Evolutionary conservation across 345 rosid species (phyloP), one percentile per base, ranked within the genome.

Genomic region (Excoecaria cochinchinensis): DNA sequence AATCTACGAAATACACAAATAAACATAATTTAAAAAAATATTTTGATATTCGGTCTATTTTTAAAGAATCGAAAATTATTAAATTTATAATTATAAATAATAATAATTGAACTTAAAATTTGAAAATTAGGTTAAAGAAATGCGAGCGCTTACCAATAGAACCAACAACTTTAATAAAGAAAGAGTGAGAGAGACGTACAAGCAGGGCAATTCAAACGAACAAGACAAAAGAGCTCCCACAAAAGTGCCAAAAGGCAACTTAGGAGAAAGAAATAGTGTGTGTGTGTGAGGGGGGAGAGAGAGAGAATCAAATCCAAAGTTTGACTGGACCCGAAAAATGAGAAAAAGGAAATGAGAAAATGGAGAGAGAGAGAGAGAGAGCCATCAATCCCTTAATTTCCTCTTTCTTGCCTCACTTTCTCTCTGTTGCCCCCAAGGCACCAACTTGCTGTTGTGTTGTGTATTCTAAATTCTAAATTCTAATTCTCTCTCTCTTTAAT

Each of bases 271-370:
- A 19, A 40, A 46, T 58, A 42, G 77, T 14, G 9, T 56, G 52
- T 38, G n/a, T 55, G 13, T 31, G 6, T 8, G 19, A 53, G 31
- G 2, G 31, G 2, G 31, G 31, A n/a, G n/a, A n/a, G 5, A 25
- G 15, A 51, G 66, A 70, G 73, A 60, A 73, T 69, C 63, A 79
- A 79, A 77, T 74, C 85, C 78, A 74, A 86, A 76, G 79, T 84
- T 86, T 84, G 89, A 86, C 84, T 60, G 82, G 77, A 65, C 81
- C 83, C 77, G 48, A 63, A 73, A 51, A 52, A 22, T 52, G 21
- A 72, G 68, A 82, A 59, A 59, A 8, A 38, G 4, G 17, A 13
- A n/a, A 17, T 31, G 5, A n/a, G 1, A 14, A 25, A 17, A 25
- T 22, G 69, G 57, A 22, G 31, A 31, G 31, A 31, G 31, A 31